Base-by-base conservation (phyloP, 306 rosid species). In the Castanea crenata region DNA sequence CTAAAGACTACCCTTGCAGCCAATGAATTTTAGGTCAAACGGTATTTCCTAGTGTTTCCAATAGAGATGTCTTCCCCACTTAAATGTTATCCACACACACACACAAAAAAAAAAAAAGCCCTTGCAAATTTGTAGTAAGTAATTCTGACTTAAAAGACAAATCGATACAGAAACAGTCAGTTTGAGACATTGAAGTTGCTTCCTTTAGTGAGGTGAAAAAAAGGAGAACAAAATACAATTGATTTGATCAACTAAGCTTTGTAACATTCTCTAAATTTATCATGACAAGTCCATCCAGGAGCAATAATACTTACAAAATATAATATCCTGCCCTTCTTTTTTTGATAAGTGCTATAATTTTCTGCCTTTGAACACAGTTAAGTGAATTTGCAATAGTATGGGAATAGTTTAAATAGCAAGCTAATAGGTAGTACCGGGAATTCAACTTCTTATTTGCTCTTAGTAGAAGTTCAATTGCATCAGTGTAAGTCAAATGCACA, bases 391-490 rank as follows among this genome's bases (percentile, higher is more conserved):
- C 38, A 31, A 32, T 20, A 35, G 6, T 68, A 8, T 68, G 72
- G 20, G 8, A 34, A 68, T 34, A 32, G 34, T 19, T 35, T 68
- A 68, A 35, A 34, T 18, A 35, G 72, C 11, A 64, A 64, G 27
- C 55, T 78, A 61, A 63, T 38, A 78, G n/a, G 67, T 58, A 56
- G 34, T 92, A 95, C 99, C 87, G 97, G 95, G 86, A 83, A 95
- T 89, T 95, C 99, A 86, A 95, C 82, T 95, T 95, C 88, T 91
- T 91, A 12, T 90, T 91, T 78, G 98, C 87, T 80, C 68, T 89
- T 32, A 87, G 85, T 80, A 95, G 97, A 74, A 95, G 89, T 81
- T 92, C 91, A 64, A 95, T 67, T 1, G 98, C 99, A 80, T 95
- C 95, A 23, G 97, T 92, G 86, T 92, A 95, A 76, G 96, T 86